These are phyloP conservation scores for Pichia sp. DNA, from an alignment of 1,139 yeast species.

Conservation along the genomic window DNA sequence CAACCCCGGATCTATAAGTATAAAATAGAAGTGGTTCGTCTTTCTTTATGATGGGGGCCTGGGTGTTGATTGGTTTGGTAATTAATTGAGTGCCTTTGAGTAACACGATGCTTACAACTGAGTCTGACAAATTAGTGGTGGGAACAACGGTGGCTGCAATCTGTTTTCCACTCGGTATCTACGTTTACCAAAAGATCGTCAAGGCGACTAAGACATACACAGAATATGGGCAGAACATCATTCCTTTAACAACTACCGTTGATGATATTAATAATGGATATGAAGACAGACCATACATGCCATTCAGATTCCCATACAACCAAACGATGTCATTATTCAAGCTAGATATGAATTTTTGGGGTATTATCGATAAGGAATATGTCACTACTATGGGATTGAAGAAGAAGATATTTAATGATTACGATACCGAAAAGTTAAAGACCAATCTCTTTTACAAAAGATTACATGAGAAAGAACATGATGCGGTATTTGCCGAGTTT, in stretches of 20 bases:
- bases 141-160: too few species aligned
- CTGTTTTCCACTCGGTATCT: too few species aligned
- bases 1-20: too few species aligned
- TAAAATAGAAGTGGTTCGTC: too few species aligned
- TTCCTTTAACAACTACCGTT: conserved; percentile 47
- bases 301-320: conserved; percentile 56
- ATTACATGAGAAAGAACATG: conserved; percentile 42
- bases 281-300: conserved; percentile 56
- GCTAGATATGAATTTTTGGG: conserved; percentile 53
- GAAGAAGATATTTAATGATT: conserved; percentile 40
- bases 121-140: too few species aligned
- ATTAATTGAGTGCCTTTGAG: too few species aligned
- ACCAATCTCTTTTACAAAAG: conserved; percentile 37
- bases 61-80: too few species aligned
- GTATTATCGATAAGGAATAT: conserved; percentile 50
- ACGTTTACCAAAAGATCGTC: too few species aligned
- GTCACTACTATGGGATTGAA: conserved; percentile 46
- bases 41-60: too few species aligned
- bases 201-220: conserved; percentile 8
- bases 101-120: too few species aligned
- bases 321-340: conserved; percentile 56
- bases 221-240: conserved; percentile 37
- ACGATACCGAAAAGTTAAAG: conserved; percentile 36
- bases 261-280: conserved; percentile 42
- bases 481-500: conserved; percentile 45